Base-by-base conservation (phyloP, 495 filamentous ascomycete genomes). In the Chaetomium tenue region DNA sequence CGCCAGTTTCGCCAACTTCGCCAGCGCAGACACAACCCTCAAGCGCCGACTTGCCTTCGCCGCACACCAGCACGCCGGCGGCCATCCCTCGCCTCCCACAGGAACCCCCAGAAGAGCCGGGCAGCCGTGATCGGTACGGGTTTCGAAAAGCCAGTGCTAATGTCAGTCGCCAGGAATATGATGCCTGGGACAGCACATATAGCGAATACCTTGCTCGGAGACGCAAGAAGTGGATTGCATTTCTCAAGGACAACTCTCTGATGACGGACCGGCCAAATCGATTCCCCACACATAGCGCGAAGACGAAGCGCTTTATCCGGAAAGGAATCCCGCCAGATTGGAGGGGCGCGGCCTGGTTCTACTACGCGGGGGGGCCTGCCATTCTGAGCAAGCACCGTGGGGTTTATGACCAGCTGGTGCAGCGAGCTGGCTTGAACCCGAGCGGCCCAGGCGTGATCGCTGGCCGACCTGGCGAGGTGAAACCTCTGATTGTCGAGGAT, bases 291-390 rank as follows among this genome's bases (percentile, higher is more conserved):
- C 89, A 86, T 61, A 91, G 88, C 16, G 80, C 83, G 47, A 95
- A 93, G 70, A 83, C 93, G 33, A 96, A 96, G 77, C 84, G 92
- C 15, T 96, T 91, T 71, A 84, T 97, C 33, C 87, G 93, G 40
- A 98, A 98, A 74, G 94, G 94, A n/a, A 92, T 97, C 26, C 94
- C 94, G 2, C 89, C 92, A 1, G 91, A 96, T 63, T 92, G 91
- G 85, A 84, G 94, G 69, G 94, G 94, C 13, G 88, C 89, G 6
- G 93, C 94, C 37, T 98, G 94, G 94, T 98, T 96, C 70, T 98
- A 88, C 76, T 98, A 97, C 74, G 92, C 92, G n/a, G 92, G 91
- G 15, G 94, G 94, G 7, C 90, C 90, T 30, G 84, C 86, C 47
- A 86, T 88, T 66, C 70, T 97, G 61, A 83, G 84, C 60, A 87